These are phyloP conservation scores for Baeospora myosura DNA, from an alignment of 1,284 basidiomycete species.

Conservation along the genomic window DNA sequence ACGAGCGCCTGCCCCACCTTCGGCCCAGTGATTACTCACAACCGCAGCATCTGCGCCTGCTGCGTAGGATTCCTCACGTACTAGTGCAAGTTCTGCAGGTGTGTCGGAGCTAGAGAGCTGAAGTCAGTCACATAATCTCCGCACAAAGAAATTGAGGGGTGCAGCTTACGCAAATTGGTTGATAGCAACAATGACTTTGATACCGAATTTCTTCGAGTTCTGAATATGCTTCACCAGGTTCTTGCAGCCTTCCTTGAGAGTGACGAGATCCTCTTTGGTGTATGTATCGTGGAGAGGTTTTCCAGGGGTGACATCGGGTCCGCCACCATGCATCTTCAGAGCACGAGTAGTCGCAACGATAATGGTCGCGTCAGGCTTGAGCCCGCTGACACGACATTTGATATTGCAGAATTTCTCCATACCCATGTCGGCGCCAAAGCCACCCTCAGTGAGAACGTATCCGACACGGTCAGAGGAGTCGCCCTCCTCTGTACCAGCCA, in stretches of 20 bases:
- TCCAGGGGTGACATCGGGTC: constrained; percentile 94
- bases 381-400: constrained; percentile 92
- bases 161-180: constrained; percentile 87
- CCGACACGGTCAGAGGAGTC: constrained; percentile 78
- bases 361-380: constrained; percentile 89
- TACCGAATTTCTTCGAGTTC: constrained; percentile 92
- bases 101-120: constrained; percentile 72
- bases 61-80: constrained; percentile 73
- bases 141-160: background rate
- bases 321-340: constrained; percentile 98
- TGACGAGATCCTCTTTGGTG: constrained; percentile 88
- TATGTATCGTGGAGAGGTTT: constrained; percentile 93
- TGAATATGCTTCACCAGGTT: constrained; percentile 93
- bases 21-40: constrained; percentile 94
- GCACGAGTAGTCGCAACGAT: constrained; percentile 97
- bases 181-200: constrained; percentile 95
- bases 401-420: constrained; percentile 99
- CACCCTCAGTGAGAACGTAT: constrained; percentile 97
- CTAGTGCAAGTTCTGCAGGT: constrained; percentile 80
- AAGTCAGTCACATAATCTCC: background rate
- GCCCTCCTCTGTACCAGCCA: constrained; percentile 93
- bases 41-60: constrained; percentile 95
- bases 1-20: constrained; percentile 84
- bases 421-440: constrained; percentile 98
- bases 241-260: constrained; percentile 86